Conservation (phyloP, 495 filamentous ascomycete species). For the Saxispiralis lemnorum region DNA sequence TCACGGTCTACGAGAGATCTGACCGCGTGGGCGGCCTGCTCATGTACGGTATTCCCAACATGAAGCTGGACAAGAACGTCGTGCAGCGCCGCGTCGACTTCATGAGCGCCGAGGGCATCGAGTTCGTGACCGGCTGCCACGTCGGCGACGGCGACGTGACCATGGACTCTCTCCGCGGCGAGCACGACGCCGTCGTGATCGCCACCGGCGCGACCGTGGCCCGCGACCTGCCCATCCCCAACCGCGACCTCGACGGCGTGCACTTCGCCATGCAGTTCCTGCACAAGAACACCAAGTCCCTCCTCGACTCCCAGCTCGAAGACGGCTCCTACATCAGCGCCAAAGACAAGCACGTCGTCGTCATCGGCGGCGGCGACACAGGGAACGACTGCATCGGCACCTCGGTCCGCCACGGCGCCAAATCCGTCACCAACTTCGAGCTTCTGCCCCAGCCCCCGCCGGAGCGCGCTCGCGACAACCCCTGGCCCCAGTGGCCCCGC, state of each 20-base stretch:
- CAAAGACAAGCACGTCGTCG: constrained; percentile 90
- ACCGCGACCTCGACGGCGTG: constrained; percentile 79
- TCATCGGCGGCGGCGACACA: constrained; percentile 97
- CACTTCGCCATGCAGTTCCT: constrained; percentile 99
- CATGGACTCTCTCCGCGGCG: constrained; percentile 55
- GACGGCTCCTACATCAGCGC: constrained; percentile 89
- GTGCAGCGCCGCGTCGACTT: constrained; percentile 93
- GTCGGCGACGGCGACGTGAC: constrained; percentile 66
- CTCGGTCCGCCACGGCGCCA: constrained; percentile 91
- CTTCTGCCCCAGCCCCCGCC: constrained; percentile 85
- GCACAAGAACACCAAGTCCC: constrained; percentile 94
- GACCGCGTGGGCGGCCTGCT: constrained; percentile 86
- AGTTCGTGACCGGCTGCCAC: constrained; percentile 58
- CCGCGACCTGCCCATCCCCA: constrained; percentile 83
- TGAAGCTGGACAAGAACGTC: constrained; percentile 98
- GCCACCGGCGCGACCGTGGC: constrained; percentile 95
- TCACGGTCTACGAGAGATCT: constrained; percentile 91
- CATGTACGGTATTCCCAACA: constrained; percentile 99
- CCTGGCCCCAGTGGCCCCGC: constrained; percentile 98
- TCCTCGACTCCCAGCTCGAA: constrained; percentile 77
- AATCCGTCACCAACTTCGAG: constrained; percentile 95
- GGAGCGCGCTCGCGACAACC: constrained; percentile 90
- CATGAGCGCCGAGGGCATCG: constrained; percentile 82
- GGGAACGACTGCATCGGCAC: constrained; percentile 99
- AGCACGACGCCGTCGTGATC: constrained; percentile 78